Conservation (phyloP, 2,329 filamentous ascomycete species). For the Fusarium sp. region DNA sequence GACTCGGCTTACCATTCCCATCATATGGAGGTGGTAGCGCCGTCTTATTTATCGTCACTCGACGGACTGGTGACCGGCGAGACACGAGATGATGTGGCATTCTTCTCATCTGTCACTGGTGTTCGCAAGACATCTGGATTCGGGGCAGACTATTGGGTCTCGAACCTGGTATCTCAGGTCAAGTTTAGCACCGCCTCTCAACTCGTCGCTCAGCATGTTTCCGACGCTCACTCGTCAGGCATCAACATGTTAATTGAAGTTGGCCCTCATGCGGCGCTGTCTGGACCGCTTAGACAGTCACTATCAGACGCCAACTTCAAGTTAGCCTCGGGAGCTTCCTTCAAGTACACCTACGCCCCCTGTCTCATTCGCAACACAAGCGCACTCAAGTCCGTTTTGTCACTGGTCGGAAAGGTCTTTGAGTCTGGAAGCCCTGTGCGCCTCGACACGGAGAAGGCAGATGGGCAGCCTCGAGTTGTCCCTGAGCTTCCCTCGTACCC, state of each 20-base stretch:
- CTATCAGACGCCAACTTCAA: constrained; percentile 25
- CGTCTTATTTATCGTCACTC: constrained; percentile 11
- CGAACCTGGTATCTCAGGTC: constrained; percentile 39
- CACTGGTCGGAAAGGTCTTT: constrained; percentile 5
- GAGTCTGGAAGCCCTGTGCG: constrained; percentile 6
- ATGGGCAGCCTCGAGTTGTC: constrained; percentile 12
- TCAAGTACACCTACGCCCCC: constrained; percentile 32
- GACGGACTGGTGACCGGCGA: not conserved
- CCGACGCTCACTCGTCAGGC: constrained; percentile 38
- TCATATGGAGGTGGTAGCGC: constrained; percentile 51
- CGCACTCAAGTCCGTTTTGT: not conserved
- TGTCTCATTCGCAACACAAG: constrained; percentile 40
- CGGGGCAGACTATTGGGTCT: constrained; percentile 41
- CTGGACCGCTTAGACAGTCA: constrained; percentile 56
- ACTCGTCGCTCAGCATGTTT: constrained; percentile 35
- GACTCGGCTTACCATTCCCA: constrained; percentile 59
- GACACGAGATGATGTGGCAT: constrained; percentile 1
- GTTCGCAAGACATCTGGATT: constrained; percentile 1
- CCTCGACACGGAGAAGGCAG: constrained; percentile 1
- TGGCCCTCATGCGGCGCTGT: constrained; percentile 57
- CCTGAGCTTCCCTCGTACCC: constrained; percentile 54
- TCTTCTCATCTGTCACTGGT: constrained; percentile 18
- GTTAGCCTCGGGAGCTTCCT: not conserved
- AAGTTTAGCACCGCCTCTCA: not conserved
- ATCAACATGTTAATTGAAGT: constrained; percentile 50